phyloP scores from a whole-genome alignment of 495 filamentous ascomycete species.

The Daldinia vernicosa region DNA sequence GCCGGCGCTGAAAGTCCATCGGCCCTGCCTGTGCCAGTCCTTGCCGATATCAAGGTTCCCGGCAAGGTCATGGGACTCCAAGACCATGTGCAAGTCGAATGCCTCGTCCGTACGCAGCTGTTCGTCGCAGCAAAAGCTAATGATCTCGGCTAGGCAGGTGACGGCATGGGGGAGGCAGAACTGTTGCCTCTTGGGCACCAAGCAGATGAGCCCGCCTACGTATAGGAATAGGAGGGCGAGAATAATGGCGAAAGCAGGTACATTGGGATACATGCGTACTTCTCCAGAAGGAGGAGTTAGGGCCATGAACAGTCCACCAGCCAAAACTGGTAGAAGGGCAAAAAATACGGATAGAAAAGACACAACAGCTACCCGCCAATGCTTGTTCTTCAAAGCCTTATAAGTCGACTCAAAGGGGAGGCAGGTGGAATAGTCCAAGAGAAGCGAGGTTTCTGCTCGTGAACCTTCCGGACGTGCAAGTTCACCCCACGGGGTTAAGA shows the following conservation, averaged over 20 bases:
- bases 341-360: conserved; percentile 72
- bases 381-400: conserved; percentile 68
- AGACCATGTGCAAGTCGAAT: conserved; percentile 54
- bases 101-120: conserved; percentile 72
- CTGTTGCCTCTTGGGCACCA: conserved; percentile 63
- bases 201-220: conserved; percentile 57
- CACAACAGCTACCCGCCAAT: conserved; percentile 76
- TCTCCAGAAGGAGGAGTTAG: conserved; percentile 64
- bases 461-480: conserved; percentile 66
- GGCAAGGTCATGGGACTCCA: conserved; percentile 43
- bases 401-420: conserved; percentile 70
- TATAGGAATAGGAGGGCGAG: conserved; percentile 73
- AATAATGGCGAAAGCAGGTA: conserved; percentile 74
- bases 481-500: conserved; percentile 77
- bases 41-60: conserved; percentile 47
- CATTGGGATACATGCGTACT: conserved; percentile 73
- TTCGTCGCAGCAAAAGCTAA: conserved; percentile 76
- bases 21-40: conserved; percentile 46
- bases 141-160: conserved; percentile 75
- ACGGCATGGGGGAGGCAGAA: conserved; percentile 76
- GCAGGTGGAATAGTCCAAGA: conserved; percentile 75
- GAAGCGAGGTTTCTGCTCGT: conserved; percentile 71
- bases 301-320: conserved; percentile 83
- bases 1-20: conserved; percentile 51
- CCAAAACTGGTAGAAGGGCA: conserved; percentile 74